These are phyloP conservation scores for Calonectria henricotiae DNA, from an alignment of 2,329 filamentous ascomycete species.

Conservation along the genomic window DNA sequence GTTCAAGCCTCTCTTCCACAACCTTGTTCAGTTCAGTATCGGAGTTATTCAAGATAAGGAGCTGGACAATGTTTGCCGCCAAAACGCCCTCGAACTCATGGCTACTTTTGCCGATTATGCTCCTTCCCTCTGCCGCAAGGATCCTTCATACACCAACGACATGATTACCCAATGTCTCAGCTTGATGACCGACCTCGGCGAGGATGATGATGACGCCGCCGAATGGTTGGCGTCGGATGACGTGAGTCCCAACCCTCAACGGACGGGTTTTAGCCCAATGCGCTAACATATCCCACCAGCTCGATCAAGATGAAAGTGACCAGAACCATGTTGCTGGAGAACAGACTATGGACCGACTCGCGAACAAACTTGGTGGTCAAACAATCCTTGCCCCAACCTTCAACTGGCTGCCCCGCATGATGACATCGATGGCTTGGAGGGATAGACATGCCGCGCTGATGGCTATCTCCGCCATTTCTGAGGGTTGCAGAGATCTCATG, in stretches of 20 bases:
- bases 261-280: background rate
- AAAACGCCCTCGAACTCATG: slow-evolving; percentile 97
- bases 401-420: slow-evolving; percentile 97
- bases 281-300: slow-evolving; percentile 62
- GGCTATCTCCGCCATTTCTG: slow-evolving; percentile 98
- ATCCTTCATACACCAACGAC: slow-evolving; percentile 90
- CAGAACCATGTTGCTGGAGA: slow-evolving; percentile 98
- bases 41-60: slow-evolving; percentile 98
- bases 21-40: slow-evolving; percentile 92
- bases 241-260: slow-evolving; percentile 66
- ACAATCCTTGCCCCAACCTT: slow-evolving; percentile 95
- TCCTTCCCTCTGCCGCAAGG: slow-evolving; percentile 95
- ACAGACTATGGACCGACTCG: slow-evolving; percentile 97
- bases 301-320: slow-evolving; percentile 96
- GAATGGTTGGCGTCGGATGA: slow-evolving; percentile 97
- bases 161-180: slow-evolving; percentile 99
- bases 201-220: slow-evolving; percentile 93
- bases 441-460: slow-evolving; percentile 97
- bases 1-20: slow-evolving; percentile 96
- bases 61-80: slow-evolving; percentile 88
- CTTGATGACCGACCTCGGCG: slow-evolving; percentile 96
- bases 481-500: slow-evolving; percentile 97
- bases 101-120: slow-evolving; percentile 97
- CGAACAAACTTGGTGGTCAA: slow-evolving; percentile 96
- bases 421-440: slow-evolving; percentile 94